Conservation (phyloP, 2,329 filamentous ascomycete genomes). For the Botrytis cinerea region DNA sequence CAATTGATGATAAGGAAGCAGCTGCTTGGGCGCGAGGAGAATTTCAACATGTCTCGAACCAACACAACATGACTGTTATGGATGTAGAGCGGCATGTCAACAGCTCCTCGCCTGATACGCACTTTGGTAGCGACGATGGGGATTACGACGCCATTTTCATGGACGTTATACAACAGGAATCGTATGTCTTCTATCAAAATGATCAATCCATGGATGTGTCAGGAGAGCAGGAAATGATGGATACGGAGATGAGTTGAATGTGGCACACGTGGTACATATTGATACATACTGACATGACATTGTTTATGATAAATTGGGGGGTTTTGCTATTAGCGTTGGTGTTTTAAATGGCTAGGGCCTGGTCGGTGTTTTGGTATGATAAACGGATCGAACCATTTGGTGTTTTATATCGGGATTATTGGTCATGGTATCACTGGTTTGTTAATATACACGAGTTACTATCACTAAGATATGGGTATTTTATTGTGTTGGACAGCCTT, state of each 20-base stretch:
- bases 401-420: not conserved
- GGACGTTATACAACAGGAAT: conserved; percentile 58
- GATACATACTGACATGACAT: conserved; percentile 5
- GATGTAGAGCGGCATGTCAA: conserved; percentile 19
- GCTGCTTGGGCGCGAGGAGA: conserved; percentile 3
- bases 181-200: conserved; percentile 28
- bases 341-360: conserved; percentile 29
- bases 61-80: conserved; percentile 11
- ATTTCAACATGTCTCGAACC: conserved; percentile 9
- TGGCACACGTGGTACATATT: not conserved
- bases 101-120: conserved; percentile 27
- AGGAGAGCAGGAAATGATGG: conserved; percentile 29
- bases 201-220: not conserved
- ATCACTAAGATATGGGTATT: conserved; percentile 28
- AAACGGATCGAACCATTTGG: conserved; percentile 2
- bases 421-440: conserved; percentile 24
- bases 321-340: conserved; percentile 33
- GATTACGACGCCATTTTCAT: conserved; percentile 67
- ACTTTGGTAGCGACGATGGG: conserved; percentile 52
- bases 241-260: conserved; percentile 24
- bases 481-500: conserved; percentile 64
- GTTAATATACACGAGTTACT: conserved; percentile 19
- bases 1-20: conserved; percentile 5
- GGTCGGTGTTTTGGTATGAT: conserved; percentile 8
- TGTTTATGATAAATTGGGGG: not conserved